Evolutionary conservation across 108 stramenopile genomes (phyloP).

Genomic region (Seminavis robusta): DNA sequence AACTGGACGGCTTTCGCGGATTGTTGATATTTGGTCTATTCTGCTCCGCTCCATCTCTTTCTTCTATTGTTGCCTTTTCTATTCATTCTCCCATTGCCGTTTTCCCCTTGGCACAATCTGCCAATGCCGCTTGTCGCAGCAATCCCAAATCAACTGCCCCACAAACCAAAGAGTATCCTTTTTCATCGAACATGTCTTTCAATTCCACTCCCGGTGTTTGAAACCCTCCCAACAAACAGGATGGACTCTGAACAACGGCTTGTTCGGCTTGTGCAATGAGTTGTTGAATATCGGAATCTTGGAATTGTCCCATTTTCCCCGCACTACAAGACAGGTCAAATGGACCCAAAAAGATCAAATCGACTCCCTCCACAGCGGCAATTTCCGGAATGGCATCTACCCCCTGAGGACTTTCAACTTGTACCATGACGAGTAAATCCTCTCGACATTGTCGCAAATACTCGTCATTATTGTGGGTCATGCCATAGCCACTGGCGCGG

Average conservation of each 20-base stretch:
- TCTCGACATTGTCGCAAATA: slow-evolving; percentile 12
- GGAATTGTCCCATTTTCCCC: slow-evolving; percentile 25
- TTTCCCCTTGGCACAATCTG: background rate
- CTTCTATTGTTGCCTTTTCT: too few relatives aligned
- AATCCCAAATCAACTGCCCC: slow-evolving; percentile 22
- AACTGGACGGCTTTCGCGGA: too few relatives aligned
- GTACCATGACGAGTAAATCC: slow-evolving; percentile 24
- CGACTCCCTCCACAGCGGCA: slow-evolving; percentile 18
- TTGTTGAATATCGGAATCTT: slow-evolving; percentile 17
- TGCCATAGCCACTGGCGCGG: slow-evolving; percentile 20
- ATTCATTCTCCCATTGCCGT: too few relatives aligned
- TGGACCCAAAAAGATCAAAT: slow-evolving; percentile 30
- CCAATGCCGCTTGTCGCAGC: slow-evolving; percentile 12
- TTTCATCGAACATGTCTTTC: slow-evolving; percentile 15
- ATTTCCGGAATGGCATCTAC: slow-evolving; percentile 20
- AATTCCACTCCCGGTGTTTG: slow-evolving; percentile 5
- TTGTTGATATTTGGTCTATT: too few relatives aligned
- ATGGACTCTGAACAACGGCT: slow-evolving; percentile 3
- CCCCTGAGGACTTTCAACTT: slow-evolving; percentile 19
- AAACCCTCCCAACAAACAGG: slow-evolving; percentile 25
- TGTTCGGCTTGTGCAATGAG: slow-evolving; percentile 17
- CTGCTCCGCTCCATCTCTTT: too few relatives aligned
- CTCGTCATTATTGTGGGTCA: background rate
- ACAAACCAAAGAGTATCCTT: slow-evolving; percentile 24
- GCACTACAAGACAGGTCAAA: slow-evolving; percentile 29